Evolutionary conservation across 2,329 filamentous ascomycete species (phyloP).

Genomic region (Ophiostoma quercus): DNA sequence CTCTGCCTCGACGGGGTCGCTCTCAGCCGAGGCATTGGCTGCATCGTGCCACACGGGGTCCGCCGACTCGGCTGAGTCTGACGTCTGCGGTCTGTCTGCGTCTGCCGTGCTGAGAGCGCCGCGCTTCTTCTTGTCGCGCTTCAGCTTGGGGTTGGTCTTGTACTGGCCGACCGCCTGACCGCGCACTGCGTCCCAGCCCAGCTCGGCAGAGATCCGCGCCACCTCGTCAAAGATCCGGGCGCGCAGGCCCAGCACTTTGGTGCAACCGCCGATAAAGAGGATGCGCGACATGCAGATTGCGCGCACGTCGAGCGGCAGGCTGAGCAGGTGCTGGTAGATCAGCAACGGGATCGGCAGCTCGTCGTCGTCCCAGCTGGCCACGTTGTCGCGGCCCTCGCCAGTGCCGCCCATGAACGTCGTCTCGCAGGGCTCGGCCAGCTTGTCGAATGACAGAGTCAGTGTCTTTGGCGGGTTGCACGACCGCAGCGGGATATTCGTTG

Average conservation of each 20-base stretch:
- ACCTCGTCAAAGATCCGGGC: slow-evolving; percentile 72
- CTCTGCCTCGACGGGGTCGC: slow-evolving; percentile 55
- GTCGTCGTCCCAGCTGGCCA: slow-evolving; percentile 71
- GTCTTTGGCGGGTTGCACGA: slow-evolving; percentile 49
- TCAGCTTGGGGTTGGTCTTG: slow-evolving; percentile 43
- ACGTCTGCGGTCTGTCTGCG: slow-evolving; percentile 17
- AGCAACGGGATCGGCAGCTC: slow-evolving; percentile 74
- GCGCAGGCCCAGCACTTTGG: slow-evolving; percentile 73
- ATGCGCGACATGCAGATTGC: slow-evolving; percentile 84
- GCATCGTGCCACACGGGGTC: slow-evolving; percentile 35
- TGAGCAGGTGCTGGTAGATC: slow-evolving; percentile 68
- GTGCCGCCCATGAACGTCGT: slow-evolving; percentile 60
- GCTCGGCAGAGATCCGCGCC: slow-evolving; percentile 55
- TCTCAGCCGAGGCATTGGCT: slow-evolving; percentile 37
- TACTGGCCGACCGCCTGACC: slow-evolving; percentile 58
- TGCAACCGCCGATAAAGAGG: slow-evolving; percentile 76
- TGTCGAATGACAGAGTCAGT: slow-evolving; percentile 62
- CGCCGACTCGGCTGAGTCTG: slow-evolving; percentile 5
- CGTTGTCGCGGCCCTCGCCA: slow-evolving; percentile 35
- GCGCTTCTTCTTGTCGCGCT: slow-evolving; percentile 23
- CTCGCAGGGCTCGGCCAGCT: slow-evolving; percentile 70
- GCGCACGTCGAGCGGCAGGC: slow-evolving; percentile 74
- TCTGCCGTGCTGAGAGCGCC: slow-evolving; percentile 27
- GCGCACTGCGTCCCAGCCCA: slow-evolving; percentile 72
- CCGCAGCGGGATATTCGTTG: slow-evolving; percentile 39